Conservation (phyloP, 345 rosid genomes). For the Reutealis trisperma region DNA sequence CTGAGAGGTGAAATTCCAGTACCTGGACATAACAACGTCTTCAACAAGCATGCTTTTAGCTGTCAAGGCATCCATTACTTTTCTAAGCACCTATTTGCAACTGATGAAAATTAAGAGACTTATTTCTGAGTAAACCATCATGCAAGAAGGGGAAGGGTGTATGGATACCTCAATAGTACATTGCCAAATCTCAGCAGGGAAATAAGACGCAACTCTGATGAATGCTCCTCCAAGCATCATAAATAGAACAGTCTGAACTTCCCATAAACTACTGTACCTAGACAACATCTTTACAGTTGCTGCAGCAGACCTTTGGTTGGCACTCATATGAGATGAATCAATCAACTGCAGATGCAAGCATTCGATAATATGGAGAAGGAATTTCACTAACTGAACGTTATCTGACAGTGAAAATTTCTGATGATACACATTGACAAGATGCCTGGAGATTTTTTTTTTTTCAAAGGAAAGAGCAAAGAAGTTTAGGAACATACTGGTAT, state of each 20-base stretch:
- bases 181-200: conserved; percentile 60
- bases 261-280: conserved; percentile 55
- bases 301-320: conserved; percentile 37
- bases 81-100: conserved; percentile 63
- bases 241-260: conserved; percentile 54
- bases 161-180: conserved; percentile 61
- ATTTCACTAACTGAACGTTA: conserved; percentile 54
- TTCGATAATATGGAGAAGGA: conserved; percentile 55
- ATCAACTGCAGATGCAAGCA: conserved; percentile 45
- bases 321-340: conserved; percentile 33
- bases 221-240: conserved; percentile 68
- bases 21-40: conserved; percentile 71
- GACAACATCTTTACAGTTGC: conserved; percentile 44
- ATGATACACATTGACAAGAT: conserved; percentile 40
- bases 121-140: conserved; percentile 9
- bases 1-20: background rate
- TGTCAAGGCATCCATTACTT: conserved; percentile 75
- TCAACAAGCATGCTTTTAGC: conserved; percentile 59
- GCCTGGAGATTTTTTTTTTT: conserved; percentile 35
- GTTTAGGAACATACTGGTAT: background rate
- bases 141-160: background rate
- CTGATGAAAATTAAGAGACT: conserved; percentile 10
- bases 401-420: conserved; percentile 46
- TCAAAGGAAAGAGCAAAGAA: background rate
- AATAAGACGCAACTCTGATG: conserved; percentile 52